Percentiles rank a stretch among this genome's conserved stretches.
phyloP scores from a whole-genome alignment of 257 asterid genomes.

The Rauvolfia tetraphylla region DNA sequence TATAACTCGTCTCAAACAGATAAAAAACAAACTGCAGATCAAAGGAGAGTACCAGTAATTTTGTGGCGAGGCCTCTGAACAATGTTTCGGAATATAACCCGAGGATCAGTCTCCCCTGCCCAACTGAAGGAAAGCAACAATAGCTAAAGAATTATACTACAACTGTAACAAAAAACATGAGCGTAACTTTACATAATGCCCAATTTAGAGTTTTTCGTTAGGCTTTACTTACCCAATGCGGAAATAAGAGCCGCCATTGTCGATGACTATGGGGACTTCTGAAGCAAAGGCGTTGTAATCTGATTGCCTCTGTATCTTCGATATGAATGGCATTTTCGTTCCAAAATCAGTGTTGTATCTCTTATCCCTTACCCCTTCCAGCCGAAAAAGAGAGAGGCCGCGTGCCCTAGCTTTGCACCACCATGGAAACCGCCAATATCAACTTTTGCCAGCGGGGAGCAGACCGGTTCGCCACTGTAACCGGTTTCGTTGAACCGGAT shows the following conservation, averaged over 20 bases:
- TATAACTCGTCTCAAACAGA: not conserved
- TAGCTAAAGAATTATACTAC: too few relatives aligned
- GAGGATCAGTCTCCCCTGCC: slow-evolving; percentile 96
- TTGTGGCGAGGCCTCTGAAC: slow-evolving; percentile 99
- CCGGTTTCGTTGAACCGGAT: slow-evolving; percentile 1
- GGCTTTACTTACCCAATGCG: slow-evolving; percentile 68
- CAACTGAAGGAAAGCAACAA: slow-evolving; percentile 44
- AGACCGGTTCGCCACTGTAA: slow-evolving; percentile 10
- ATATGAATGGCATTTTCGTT: slow-evolving; percentile 75
- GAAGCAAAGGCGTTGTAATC: slow-evolving; percentile 72
- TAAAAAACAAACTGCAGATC: not conserved
- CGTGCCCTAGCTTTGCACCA: slow-evolving; percentile 7
- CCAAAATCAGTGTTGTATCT: not conserved
- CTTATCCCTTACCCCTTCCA: not conserved
- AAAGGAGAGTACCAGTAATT: slow-evolving; percentile 52
- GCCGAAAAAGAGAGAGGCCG: not conserved
- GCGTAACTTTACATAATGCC: not conserved
- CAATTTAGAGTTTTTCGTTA: slow-evolving; percentile 24
- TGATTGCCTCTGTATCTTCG: slow-evolving; percentile 65
- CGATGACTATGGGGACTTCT: slow-evolving; percentile 79
- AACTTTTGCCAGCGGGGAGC: not conserved
- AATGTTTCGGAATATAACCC: slow-evolving; percentile 88
- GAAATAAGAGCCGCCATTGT: slow-evolving; percentile 93
- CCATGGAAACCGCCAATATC: not conserved
- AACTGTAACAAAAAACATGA: too few relatives aligned